Base-by-base conservation (phyloP, 192 early-diverging fungal species). In the Geranomyces variabilis region DNA sequence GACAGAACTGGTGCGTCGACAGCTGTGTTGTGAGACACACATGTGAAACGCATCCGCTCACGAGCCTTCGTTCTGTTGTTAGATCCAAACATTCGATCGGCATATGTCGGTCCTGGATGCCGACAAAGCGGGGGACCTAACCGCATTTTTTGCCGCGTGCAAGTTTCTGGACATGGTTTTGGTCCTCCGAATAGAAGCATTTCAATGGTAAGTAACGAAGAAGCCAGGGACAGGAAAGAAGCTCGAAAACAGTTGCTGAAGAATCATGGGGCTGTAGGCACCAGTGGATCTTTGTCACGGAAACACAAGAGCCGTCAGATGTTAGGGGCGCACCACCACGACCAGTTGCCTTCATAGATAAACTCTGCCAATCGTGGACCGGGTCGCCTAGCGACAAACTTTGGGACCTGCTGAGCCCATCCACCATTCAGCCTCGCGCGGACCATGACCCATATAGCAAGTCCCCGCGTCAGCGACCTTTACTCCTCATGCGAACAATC, bases 211-310 rank as follows among this genome's bases (percentile, higher is more conserved):
- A 74, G 84, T n/a, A n/a, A n/a, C n/a, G n/a, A n/a, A 44, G 17
- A 29, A 24, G 26, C 6, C 65, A 24, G 19, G 49, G 44, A 14
- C 14, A 34, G 1, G 51, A 28, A 41, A 10, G 36, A 41, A 41
- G 5, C 36, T 7, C 36, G 36, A 10, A 41, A 41, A 7, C 36
- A 10, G 36, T 3, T 41, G 36, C 36, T 41, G 36, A 41, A 7
- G 36, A 3, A 41, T 7, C 5, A 41, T 3, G 36, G 3, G 19
- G 22, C 43, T 41, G 15, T 59, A 93, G 91, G 46, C 93, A 94
- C 67, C 93, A 97, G 83, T 97, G 95, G 95, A 93, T 97, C 15
- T 97, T 97, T 69, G 90, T 95, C 57, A 86, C 88, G 1, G 94
- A 97, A 58, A 92, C 92, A 3, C 83, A 92, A 24, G 93, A 93